A percentile compares a stretch with the other conserved stretches of the same genome.
Evolutionary conservation across 2,329 filamentous ascomycete genomes (phyloP).

Genomic region (Mycosphaerella sp.): DNA sequence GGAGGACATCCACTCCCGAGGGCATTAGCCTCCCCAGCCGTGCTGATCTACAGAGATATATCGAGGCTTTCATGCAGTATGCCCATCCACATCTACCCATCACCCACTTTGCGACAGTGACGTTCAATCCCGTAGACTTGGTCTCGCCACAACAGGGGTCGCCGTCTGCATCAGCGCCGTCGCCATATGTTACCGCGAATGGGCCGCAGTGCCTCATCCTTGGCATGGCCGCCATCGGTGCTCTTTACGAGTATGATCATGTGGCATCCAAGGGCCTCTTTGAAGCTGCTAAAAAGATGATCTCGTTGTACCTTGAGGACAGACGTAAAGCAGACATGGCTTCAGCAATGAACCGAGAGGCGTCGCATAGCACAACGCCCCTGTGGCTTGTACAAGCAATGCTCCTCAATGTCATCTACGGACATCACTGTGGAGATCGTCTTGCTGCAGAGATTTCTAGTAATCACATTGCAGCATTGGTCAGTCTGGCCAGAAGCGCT

Average conservation of each 20-base stretch:
- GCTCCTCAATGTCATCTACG: slow-evolving; percentile 92
- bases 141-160: slow-evolving; percentile 41
- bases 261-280: slow-evolving; percentile 77
- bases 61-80: slow-evolving; percentile 81
- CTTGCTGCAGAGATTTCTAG: slow-evolving; percentile 84
- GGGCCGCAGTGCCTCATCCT: slow-evolving; percentile 81
- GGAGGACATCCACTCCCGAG: slow-evolving; percentile 31
- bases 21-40: slow-evolving; percentile 65
- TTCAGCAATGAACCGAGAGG: slow-evolving; percentile 48
- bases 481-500: slow-evolving; percentile 86
- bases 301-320: slow-evolving; percentile 86
- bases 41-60: slow-evolving; percentile 80
- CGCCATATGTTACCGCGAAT: slow-evolving; percentile 37
- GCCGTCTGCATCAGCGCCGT: slow-evolving; percentile 40
- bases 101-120: slow-evolving; percentile 81
- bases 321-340: slow-evolving; percentile 77
- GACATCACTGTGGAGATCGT: slow-evolving; percentile 90
- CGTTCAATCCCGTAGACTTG: slow-evolving; percentile 73
- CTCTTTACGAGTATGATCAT: slow-evolving; percentile 80
- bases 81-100: slow-evolving; percentile 96
- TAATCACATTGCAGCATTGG: slow-evolving; percentile 83
- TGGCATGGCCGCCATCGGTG: slow-evolving; percentile 80
- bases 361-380: slow-evolving; percentile 53
- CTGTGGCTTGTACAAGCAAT: slow-evolving; percentile 96
- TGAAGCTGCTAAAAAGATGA: slow-evolving; percentile 91